Evolutionary conservation across 805 yeast genomes (phyloP), one percentile per base, ranked within the genome.

Genomic region (Lachancea mirantina): DNA sequence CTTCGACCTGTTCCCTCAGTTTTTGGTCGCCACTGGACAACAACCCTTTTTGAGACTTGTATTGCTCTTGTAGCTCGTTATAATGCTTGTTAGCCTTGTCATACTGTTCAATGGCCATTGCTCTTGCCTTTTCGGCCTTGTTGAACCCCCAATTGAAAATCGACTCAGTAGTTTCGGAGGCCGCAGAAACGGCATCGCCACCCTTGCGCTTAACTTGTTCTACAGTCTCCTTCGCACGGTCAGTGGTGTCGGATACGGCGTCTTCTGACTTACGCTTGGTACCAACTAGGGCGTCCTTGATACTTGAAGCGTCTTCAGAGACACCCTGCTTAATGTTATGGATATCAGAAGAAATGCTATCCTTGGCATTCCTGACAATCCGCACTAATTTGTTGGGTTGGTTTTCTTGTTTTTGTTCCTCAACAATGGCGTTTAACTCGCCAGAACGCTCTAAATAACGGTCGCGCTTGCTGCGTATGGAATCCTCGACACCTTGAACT

Each of bases 71-170:
- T 5, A 52, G 33, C 11, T 42, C 48, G 26, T 48, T 38, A 32
- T 41, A 50, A 19, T 44, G 47, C 38, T 50, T 48, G 37, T 50
- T 50, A 13, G 52, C 51, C 19, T 35, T 36, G 31, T 53, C 59
- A 34, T 39, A 52, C 31, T 53, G 52, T 5, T 49, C 46, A 15
- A 55, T 48, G 10, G 58, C 57, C 15, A 42, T 39, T 2, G 57
- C 59, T 28, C 46, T 51, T 8, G 47, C 45, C 14, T 40, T 41
- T 23, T 55, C 60, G 5, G 52, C 53, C 25, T 51, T 48, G 18
- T 41, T 44, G 38, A 50, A 52, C 17, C 55, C 53, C 45, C 47
- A 41, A 38, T 50, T 46, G 34, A 52, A 50, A 19, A 52, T 51
- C 4, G 52, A 42, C 30, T 45, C 45, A 7, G 46, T 32, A 14